Base-by-base conservation (phyloP, 2,329 filamentous ascomycete genomes). In the Diaporthe sp. region DNA sequence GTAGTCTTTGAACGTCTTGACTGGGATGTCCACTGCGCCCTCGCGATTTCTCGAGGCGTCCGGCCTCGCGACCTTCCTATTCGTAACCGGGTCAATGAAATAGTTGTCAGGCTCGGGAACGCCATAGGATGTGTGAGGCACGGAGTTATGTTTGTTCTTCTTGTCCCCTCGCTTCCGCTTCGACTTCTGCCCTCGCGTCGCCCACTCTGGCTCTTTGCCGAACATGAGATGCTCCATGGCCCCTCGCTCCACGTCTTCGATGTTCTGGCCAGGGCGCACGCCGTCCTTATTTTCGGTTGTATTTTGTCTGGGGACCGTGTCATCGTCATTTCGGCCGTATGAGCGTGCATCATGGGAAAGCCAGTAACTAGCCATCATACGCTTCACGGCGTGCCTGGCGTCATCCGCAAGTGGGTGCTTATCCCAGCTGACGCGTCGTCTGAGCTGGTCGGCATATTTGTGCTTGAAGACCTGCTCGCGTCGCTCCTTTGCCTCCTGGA, bases 1-100 rank as follows among this genome's bases (percentile, higher is more conserved):
- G 73, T 85, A 84, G 2, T 80, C 75, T 71, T 82, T 82, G 77
- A 81, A 83, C 1, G 80, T 81, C 33, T 79, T 79, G 50, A 80
- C 76, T 15, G 80, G 79, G 5, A 79, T 79, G n/a, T 83, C 73
- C 33, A 42, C 57, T 13, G 69, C 76, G 12, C 76, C 72, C 7
- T 79, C 77, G 0, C 75, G 73, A n/a, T 76, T 73, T 1, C 77
- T 77, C 71, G 75, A 78, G 30, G 77, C 68, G 1, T 78, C 76
- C 25, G 75, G 74, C 75, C 78, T 84, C 25, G 79, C 74, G 4
- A 89, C 84, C 75, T 86, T 89, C 45, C 89, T 86, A 76, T 91
- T 91, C 22, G 89, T 90, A 74, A 92, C 90, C 4, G 90, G 89
- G 73, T 92, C 89, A 57, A 92, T 90, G 28, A 85, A 80, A 64